Percentiles rank a stretch among this genome's conserved stretches.
These are phyloP conservation scores for Quercus alba DNA, from an alignment of 306 rosid species.

Conservation along the genomic window DNA sequence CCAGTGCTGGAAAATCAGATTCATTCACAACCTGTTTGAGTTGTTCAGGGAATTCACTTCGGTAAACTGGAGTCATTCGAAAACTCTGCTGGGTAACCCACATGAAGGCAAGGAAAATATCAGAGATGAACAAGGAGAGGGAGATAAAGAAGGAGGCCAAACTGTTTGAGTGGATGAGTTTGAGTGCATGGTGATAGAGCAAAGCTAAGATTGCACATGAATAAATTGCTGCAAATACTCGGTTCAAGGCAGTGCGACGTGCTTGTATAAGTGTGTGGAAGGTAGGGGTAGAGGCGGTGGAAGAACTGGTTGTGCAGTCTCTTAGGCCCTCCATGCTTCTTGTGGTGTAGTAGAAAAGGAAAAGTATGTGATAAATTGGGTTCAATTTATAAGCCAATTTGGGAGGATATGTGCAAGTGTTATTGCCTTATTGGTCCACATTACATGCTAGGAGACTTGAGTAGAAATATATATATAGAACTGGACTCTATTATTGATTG, in stretches of 20 bases:
- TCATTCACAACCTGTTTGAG: neutral
- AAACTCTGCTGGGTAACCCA: slow-evolving; percentile 29
- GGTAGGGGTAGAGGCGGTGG: neutral
- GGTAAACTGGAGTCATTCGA: slow-evolving; percentile 30
- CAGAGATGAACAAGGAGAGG: slow-evolving; percentile 32
- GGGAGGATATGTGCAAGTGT: too few relatives aligned
- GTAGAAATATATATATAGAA: too few relatives aligned
- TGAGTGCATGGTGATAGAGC: slow-evolving; percentile 22
- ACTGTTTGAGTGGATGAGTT: slow-evolving; percentile 15
- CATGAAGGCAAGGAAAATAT: slow-evolving; percentile 26
- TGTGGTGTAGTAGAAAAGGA: too few relatives aligned
- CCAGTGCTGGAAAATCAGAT: slow-evolving; percentile 32
- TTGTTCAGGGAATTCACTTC: slow-evolving; percentile 24
- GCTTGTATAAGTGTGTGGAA: slow-evolving; percentile 17
- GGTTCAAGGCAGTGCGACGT: slow-evolving; percentile 13
- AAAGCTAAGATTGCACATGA: slow-evolving; percentile 21
- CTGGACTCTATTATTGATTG: too few relatives aligned
- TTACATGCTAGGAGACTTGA: too few relatives aligned
- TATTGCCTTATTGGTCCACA: too few relatives aligned
- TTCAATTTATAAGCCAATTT: too few relatives aligned
- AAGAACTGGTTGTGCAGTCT: too few relatives aligned
- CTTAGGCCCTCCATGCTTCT: too few relatives aligned
- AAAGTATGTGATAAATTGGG: too few relatives aligned
- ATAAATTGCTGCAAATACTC: slow-evolving; percentile 28
- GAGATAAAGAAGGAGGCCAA: slow-evolving; percentile 17